Conservation (phyloP, 2,329 filamentous ascomycete genomes). For the Neoscytalidium dimidiatum region DNA sequence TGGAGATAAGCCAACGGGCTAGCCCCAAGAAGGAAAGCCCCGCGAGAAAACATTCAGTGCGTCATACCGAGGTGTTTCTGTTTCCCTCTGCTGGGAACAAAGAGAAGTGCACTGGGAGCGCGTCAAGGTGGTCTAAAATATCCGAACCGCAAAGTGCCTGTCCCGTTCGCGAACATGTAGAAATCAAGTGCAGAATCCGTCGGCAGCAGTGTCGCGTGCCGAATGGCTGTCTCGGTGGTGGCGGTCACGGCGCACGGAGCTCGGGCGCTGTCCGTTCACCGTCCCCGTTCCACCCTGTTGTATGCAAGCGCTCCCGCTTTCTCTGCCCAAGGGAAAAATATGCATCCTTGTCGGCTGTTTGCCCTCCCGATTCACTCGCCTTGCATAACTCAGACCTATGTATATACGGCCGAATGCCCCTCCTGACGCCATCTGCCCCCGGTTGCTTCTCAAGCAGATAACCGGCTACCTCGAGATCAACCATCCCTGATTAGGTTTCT, state of each 20-base stretch:
- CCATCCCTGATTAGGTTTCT: not conserved
- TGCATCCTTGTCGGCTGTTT: not conserved
- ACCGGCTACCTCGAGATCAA: not conserved
- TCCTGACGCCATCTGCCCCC: not conserved
- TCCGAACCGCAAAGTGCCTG: not conserved
- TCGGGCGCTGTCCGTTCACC: not conserved
- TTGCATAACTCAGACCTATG: not conserved
- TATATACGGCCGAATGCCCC: not conserved
- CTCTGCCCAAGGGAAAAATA: not conserved
- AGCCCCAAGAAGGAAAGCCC: not conserved
- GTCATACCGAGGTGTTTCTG: not conserved
- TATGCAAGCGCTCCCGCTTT: not conserved
- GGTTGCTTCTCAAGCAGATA: not conserved
- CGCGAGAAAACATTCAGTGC: not conserved
- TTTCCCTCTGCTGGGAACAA: not conserved
- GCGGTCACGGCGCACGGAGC: not conserved
- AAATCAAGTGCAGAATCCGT: not conserved
- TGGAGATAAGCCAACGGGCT: not conserved
- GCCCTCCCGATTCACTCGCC: not conserved
- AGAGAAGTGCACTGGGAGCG: not conserved
- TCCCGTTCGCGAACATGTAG: not conserved
- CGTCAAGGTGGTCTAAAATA: too few species aligned
- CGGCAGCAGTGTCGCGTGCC: not conserved
- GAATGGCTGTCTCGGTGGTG: not conserved
- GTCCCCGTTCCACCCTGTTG: not conserved